These are phyloP conservation scores for Quercus robur DNA, from an alignment of 306 rosid species.

Conservation along the genomic window DNA sequence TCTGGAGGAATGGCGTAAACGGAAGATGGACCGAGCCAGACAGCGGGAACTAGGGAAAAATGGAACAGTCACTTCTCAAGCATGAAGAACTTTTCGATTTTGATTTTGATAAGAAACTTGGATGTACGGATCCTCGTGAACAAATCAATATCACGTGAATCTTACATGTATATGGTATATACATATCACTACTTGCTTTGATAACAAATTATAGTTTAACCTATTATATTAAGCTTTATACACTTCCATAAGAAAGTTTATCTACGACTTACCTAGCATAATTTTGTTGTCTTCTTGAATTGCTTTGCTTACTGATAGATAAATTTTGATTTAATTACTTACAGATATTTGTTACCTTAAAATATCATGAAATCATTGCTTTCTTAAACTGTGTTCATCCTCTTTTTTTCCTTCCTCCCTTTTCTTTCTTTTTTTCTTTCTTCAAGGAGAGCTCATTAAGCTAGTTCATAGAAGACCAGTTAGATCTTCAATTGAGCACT, in stretches of 20 bases:
- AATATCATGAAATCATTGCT: too few relatives aligned
- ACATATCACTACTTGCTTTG: not conserved
- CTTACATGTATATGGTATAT: not conserved
- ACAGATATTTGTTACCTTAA: too few relatives aligned
- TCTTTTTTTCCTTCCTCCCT: too few relatives aligned
- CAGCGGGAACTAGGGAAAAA: slow-evolving; percentile 79
- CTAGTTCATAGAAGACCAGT: not conserved
- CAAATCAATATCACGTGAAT: not conserved
- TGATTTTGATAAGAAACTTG: not conserved
- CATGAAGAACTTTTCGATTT: slow-evolving; percentile 21
- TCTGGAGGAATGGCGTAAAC: slow-evolving; percentile 94
- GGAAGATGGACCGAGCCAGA: slow-evolving; percentile 96
- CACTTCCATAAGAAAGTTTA: too few relatives aligned
- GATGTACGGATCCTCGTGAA: not conserved
- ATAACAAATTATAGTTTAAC: not conserved
- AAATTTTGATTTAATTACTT: not conserved
- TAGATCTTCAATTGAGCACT: not conserved
- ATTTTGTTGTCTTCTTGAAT: not conserved
- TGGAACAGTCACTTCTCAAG: slow-evolving; percentile 55
- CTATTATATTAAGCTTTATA: not conserved
- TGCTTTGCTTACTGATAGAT: not conserved
- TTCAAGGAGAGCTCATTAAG: not conserved
- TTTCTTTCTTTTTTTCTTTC: not conserved
- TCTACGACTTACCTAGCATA: not conserved
- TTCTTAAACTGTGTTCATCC: not conserved